Evolutionary conservation across 1,284 basidiomycete genomes (phyloP).

Genomic region (Pseudozyma tsukubaensis): DNA sequence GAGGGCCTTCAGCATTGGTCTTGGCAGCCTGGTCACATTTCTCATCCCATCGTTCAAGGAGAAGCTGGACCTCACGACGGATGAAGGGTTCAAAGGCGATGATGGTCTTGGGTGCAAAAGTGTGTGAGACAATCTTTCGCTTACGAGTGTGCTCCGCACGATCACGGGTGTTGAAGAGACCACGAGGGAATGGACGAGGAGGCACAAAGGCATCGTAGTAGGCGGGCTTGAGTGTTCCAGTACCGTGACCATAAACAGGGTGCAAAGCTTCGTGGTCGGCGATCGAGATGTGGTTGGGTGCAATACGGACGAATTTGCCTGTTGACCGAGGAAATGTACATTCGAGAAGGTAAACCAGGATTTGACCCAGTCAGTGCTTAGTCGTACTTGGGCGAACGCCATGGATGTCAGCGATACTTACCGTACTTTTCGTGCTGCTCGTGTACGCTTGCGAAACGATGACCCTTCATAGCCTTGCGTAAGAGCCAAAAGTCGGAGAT

Average conservation of each 20-base stretch:
- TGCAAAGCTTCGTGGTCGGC: conserved; percentile 73
- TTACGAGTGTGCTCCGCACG: conserved; percentile 85
- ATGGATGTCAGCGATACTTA: conserved; percentile 64
- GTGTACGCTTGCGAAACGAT: conserved; percentile 82
- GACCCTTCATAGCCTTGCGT: conserved; percentile 76
- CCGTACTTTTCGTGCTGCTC: conserved; percentile 81
- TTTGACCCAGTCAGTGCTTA: no score
- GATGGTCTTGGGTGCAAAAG: conserved; percentile 75
- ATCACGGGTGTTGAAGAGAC: conserved; percentile 86
- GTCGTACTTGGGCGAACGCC: no score
- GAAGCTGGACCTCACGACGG: conserved; percentile 56
- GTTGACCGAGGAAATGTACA: background rate
- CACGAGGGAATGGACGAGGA: conserved; percentile 67
- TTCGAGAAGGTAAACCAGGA: background rate
- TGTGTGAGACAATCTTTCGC: conserved; percentile 87
- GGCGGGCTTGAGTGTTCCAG: conserved; percentile 55
- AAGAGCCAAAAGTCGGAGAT: conserved; percentile 84
- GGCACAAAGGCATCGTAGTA: conserved; percentile 80
- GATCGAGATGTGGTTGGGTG: conserved; percentile 86
- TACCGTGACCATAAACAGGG: conserved; percentile 54
- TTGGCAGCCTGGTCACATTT: conserved; percentile 53
- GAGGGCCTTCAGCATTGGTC: conserved; percentile 43
- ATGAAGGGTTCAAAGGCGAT: conserved; percentile 62
- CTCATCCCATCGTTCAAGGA: conserved; percentile 62
- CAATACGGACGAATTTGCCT: conserved; percentile 80